A percentile compares a stretch with the other conserved stretches of the same genome.
These are phyloP conservation scores for Arthroderma uncinatum DNA, from an alignment of 2,329 filamentous ascomycete genomes.

Conservation along the genomic window DNA sequence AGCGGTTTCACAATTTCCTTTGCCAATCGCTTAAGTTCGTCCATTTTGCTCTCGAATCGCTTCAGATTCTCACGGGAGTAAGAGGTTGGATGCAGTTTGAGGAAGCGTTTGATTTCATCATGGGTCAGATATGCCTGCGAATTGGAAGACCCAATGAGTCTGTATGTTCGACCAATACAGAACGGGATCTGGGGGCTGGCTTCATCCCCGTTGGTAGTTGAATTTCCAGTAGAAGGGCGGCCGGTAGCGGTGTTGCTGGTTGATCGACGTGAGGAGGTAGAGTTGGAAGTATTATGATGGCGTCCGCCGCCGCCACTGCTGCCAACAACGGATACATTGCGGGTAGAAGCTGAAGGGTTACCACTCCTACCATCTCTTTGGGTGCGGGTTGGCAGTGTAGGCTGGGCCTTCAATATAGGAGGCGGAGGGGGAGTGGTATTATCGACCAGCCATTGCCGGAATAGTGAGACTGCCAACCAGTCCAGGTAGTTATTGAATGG, in stretches of 20 bases:
- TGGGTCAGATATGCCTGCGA: conserved; percentile 60
- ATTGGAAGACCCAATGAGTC: conserved; percentile 56
- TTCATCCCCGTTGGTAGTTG: conserved; percentile 11
- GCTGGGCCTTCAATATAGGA: conserved; percentile 32
- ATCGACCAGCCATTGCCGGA: conserved; percentile 87
- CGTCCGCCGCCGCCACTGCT: conserved; percentile 10
- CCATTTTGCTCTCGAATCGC: conserved; percentile 73
- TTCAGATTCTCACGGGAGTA: conserved; percentile 80
- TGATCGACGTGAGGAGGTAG: conserved; percentile 6
- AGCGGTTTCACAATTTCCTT: conserved; percentile 72
- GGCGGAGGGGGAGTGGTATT: conserved; percentile 64
- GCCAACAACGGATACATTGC: conserved; percentile 13
- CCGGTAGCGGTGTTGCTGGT: conserved; percentile 9
- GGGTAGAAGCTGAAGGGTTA: neutral
- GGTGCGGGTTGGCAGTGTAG: neutral
- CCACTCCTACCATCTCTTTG: conserved; percentile 12
- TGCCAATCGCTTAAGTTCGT: conserved; percentile 78
- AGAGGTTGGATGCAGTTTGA: conserved; percentile 59
- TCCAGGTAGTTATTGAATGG: conserved; percentile 73
- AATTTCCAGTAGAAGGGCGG: conserved; percentile 11
- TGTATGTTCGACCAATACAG: conserved; percentile 58
- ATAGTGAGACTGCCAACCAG: conserved; percentile 78
- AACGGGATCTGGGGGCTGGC: conserved; percentile 24
- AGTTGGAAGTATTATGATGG: conserved; percentile 8
- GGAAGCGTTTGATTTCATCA: conserved; percentile 81